Evolutionary conservation across 129 eudicot species (phyloP).

Genomic region (Silybum marianum): DNA sequence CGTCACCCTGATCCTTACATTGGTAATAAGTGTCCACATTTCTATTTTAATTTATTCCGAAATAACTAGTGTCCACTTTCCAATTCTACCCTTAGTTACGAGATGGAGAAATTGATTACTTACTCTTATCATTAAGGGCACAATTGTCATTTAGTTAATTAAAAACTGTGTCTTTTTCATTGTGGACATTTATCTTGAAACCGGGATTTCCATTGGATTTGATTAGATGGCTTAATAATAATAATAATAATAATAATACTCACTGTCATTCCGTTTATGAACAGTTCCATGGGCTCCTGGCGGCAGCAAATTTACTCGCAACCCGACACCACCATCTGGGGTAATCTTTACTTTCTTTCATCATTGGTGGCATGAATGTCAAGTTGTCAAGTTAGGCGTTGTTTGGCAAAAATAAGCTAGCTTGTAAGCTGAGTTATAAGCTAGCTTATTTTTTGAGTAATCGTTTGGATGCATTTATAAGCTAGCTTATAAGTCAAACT

Average conservation of each 20-base stretch:
- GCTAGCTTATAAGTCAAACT: no score
- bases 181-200: not conserved
- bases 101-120: not conserved
- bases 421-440: no score
- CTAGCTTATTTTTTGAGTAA: no score
- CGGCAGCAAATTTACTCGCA: slow-evolving; percentile 91
- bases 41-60: no score
- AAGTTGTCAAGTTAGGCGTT: no score
- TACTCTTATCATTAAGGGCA: not conserved
- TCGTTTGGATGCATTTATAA: no score
- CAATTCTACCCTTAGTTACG: not conserved
- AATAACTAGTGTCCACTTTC: not conserved
- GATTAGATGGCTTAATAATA: slow-evolving; percentile 7
- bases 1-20: slow-evolving; percentile 97
- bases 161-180: no score
- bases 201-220: not conserved
- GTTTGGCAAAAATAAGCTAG: no score
- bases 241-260: not conserved
- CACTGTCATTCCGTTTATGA: not conserved
- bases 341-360: no score
- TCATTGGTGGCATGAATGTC: no score
- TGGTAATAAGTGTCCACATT: slow-evolving; percentile 40
- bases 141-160: no score
- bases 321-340: slow-evolving; percentile 35
- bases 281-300: slow-evolving; percentile 99